These are phyloP conservation scores for Elaeagnus macrophylla DNA, from an alignment of 306 rosid genomes.

Conservation along the genomic window DNA sequence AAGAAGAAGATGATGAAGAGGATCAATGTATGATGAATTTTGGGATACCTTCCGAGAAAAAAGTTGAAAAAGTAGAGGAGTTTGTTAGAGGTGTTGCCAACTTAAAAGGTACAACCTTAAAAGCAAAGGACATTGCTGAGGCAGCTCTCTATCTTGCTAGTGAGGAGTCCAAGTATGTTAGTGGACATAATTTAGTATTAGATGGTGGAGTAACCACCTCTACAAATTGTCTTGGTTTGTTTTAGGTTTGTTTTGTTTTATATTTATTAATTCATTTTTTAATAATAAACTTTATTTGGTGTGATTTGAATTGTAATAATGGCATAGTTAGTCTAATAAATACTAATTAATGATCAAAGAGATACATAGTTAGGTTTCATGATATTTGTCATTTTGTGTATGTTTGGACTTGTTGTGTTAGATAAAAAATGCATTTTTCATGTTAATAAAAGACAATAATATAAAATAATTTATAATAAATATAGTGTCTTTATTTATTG, in stretches of 20 bases:
- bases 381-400: too few species aligned
- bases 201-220: conserved; percentile 87
- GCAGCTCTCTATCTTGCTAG: conserved; percentile 89
- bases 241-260: not conserved
- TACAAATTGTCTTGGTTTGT: conserved; percentile 58
- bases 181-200: conserved; percentile 89
- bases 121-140: conserved; percentile 66
- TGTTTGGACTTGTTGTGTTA: too few species aligned
- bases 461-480: too few species aligned
- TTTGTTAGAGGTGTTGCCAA: conserved; percentile 71
- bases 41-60: conserved; percentile 41
- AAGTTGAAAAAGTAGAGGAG: conserved; percentile 72
- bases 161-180: conserved; percentile 84
- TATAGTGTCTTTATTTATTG: too few species aligned
- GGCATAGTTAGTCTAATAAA: too few species aligned
- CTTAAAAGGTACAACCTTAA: conserved; percentile 61
- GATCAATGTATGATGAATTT: conserved; percentile 23
- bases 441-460: too few species aligned
- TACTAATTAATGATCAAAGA: too few species aligned
- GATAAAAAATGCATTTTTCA: too few species aligned
- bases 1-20: conserved; percentile 16
- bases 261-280: not conserved
- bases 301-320: too few species aligned
- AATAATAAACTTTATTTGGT: too few species aligned
- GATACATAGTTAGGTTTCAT: too few species aligned